These are phyloP conservation scores for Ormosia semicastrata DNA, from an alignment of 306 rosid genomes.

Conservation along the genomic window DNA sequence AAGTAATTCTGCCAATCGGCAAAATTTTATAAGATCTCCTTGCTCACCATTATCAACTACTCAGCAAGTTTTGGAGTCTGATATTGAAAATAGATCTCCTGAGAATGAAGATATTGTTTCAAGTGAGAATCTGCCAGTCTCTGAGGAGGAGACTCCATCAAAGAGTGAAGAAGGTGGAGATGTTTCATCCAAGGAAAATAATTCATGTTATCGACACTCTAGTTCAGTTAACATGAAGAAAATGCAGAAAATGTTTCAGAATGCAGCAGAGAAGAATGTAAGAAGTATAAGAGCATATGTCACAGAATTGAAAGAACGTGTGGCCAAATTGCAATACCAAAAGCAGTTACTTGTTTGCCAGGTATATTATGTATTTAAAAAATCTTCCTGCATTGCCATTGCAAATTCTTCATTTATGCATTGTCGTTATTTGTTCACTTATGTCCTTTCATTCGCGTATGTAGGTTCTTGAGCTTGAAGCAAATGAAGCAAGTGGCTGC, in stretches of 20 bases:
- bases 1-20: slow-evolving; percentile 63
- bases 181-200: slow-evolving; percentile 79
- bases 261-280: slow-evolving; percentile 99
- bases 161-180: slow-evolving; percentile 93
- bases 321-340: slow-evolving; percentile 97
- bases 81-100: slow-evolving; percentile 79
- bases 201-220: slow-evolving; percentile 65
- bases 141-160: slow-evolving; percentile 83
- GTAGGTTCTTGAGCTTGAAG: slow-evolving; percentile 96
- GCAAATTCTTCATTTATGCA: slow-evolving; percentile 3
- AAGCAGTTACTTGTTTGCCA: slow-evolving; percentile 98
- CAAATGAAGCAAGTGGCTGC: slow-evolving; percentile 91
- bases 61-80: slow-evolving; percentile 65
- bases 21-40: slow-evolving; percentile 77
- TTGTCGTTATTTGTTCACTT: not conserved
- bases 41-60: slow-evolving; percentile 89
- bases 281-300: slow-evolving; percentile 96
- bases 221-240: slow-evolving; percentile 99
- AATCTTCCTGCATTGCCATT: not conserved
- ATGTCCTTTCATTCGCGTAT: not conserved
- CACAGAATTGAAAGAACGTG: slow-evolving; percentile 97
- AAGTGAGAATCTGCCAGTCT: slow-evolving; percentile 53
- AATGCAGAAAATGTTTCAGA: slow-evolving; percentile 99
- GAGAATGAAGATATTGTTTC: slow-evolving; percentile 57
- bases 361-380: slow-evolving; percentile 39